Conservation (phyloP, 768 basidiomycete genomes). For the Boletus tomentosulus region DNA sequence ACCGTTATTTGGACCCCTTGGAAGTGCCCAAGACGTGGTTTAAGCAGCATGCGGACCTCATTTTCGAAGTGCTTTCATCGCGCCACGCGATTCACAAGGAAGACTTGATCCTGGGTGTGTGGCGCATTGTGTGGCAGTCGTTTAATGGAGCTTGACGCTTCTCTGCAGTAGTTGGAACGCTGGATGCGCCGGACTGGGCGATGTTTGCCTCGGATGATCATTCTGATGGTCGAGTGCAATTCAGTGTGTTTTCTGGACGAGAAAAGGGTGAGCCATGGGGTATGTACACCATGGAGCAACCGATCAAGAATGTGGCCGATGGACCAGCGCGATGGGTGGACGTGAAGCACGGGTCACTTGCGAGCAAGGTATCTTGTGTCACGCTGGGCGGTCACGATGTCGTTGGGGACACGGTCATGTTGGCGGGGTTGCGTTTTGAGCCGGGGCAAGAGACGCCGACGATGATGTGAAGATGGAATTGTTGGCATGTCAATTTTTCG, state of each 20-base stretch:
- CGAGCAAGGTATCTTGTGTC: constrained; percentile 49
- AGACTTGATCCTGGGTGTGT: constrained; percentile 49
- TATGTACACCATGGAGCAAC: constrained; percentile 57
- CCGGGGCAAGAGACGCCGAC: constrained; percentile 58
- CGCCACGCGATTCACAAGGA: constrained; percentile 50
- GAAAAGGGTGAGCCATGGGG: constrained; percentile 67
- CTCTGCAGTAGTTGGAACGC: constrained; percentile 56
- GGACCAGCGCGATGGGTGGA: constrained; percentile 51
- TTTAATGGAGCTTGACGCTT: neutral
- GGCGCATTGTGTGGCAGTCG: neutral
- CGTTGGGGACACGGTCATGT: constrained; percentile 49
- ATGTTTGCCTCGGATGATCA: constrained; percentile 73
- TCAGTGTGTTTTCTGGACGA: constrained; percentile 59
- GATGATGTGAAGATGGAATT: constrained; percentile 29
- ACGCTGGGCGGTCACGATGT: constrained; percentile 26
- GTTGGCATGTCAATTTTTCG: neutral
- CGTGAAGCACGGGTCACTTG: constrained; percentile 32
- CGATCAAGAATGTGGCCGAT: constrained; percentile 35
- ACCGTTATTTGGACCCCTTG: constrained; percentile 60
- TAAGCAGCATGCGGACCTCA: constrained; percentile 57
- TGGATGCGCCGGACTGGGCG: constrained; percentile 69
- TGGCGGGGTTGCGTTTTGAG: constrained; percentile 64
- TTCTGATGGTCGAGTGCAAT: constrained; percentile 60
- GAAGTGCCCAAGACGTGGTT: constrained; percentile 73
- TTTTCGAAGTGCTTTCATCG: constrained; percentile 51